Percentiles rank a stretch among this genome's conserved stretches.
phyloP scores from a whole-genome alignment of 371 early-diverging fungal species.

The Mucor circinelloides region DNA sequence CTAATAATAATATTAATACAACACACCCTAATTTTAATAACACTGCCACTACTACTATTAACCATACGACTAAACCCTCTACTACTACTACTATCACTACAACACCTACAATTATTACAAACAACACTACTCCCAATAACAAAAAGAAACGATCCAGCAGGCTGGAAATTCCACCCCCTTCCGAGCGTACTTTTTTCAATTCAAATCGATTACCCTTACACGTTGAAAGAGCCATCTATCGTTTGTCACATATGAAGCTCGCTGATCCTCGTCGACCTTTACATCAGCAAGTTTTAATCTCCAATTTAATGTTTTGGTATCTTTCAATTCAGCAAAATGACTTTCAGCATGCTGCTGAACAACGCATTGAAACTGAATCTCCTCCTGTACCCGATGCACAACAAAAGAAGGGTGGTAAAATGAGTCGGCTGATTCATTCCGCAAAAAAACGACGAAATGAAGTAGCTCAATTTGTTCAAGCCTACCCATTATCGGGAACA shows the following conservation, averaged over 20 bases:
- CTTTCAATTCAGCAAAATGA: conserved; percentile 52
- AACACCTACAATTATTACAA: neutral
- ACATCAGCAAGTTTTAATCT: conserved; percentile 82
- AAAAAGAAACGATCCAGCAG: conserved; percentile 25
- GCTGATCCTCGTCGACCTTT: conserved; percentile 82
- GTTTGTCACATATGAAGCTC: conserved; percentile 84
- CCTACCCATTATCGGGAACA: neutral
- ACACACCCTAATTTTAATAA: neutral
- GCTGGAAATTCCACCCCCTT: conserved; percentile 15
- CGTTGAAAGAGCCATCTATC: conserved; percentile 84
- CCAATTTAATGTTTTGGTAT: conserved; percentile 92
- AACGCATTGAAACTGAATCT: neutral
- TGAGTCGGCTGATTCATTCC: conserved; percentile 20
- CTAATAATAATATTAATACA: neutral
- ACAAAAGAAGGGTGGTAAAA: conserved; percentile 18
- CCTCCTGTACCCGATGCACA: neutral
- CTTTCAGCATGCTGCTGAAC: conserved; percentile 2
- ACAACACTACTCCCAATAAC: neutral
- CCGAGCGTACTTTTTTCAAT: conserved; percentile 22
- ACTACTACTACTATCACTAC: neutral
- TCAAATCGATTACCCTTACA: conserved; percentile 67
- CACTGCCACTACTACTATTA: neutral
- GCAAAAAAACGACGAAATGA: conserved; percentile 22
- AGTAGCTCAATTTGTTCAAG: conserved; percentile 11
- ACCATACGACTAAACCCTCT: neutral